Evolutionary conservation across 2,329 filamentous ascomycete species (phyloP), one percentile per base, ranked within the genome.

Genomic region (Fusarium fracticaudum): DNA sequence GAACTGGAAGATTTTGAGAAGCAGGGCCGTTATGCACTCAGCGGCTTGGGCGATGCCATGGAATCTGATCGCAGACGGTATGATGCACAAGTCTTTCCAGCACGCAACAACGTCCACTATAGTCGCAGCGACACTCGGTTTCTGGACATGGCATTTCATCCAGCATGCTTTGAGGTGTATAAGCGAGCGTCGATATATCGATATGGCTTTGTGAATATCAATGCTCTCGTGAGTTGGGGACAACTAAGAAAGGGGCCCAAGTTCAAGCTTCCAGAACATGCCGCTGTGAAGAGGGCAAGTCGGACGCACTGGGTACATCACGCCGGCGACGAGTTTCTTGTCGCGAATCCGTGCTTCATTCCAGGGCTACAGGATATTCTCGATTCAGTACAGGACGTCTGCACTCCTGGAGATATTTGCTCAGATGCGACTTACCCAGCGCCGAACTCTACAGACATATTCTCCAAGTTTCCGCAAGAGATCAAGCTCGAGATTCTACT

Each of bases 391-490:
- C 35, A 54, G 51, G 17, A 29, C 8, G 5, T 12, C 24, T 22
- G 24, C 14, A 38, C 14, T 17, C 8, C 35, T 26, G 51, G 22
- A 22, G 33, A 54, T 11, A 54, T 26, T n/a, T 54, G 24, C 2
- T 13, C 35, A 7, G 35, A 29, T 13, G 24, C 20, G 8, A 15
- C 24, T 29, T 17, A 11, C 14, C 20, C 14, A 9, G 10, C 18
- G 14, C 13, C 14, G 0, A 38, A 14, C 8, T 22, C 35, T 29
- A 54, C 24, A 17, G 51, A 54, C 8, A 3, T n/a, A 3, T 29
- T 29, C 20, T 54, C 35, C 24, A 37, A 38, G 12, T 43, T 69
- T 4, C 71, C 64, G 12, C 26, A 43, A 6, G 67, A 72, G 24
- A 33, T 73, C 9, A 57, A 43, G 20, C 37, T 67, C 1, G 44